Evolutionary conservation across 441 rosid species (phyloP).

Genomic region (Viola pubescens): DNA sequence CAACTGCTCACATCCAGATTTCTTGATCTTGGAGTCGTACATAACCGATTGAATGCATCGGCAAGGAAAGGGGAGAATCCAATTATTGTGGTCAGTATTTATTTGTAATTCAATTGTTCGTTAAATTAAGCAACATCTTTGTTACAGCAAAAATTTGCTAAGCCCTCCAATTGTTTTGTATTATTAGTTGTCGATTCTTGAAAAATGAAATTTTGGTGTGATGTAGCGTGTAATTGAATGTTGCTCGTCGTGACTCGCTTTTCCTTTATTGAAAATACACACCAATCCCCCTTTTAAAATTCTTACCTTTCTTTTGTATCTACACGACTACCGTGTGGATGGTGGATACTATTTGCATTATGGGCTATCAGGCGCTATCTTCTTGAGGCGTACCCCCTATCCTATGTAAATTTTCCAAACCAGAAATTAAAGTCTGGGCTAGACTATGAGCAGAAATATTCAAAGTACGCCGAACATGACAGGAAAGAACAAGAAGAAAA

Average conservation of each 20-base stretch:
- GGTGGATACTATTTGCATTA: too few relatives aligned
- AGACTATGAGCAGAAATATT: too few relatives aligned
- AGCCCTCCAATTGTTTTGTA: constrained; percentile 24
- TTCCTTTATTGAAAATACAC: not conserved
- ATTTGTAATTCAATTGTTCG: constrained; percentile 20
- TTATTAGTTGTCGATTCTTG: constrained; percentile 31
- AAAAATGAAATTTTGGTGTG: constrained; percentile 24
- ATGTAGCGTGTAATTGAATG: not conserved
- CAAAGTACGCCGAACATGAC: too few relatives aligned
- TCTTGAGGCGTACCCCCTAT: too few relatives aligned
- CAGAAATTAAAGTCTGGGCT: too few relatives aligned
- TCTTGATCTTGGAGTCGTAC: constrained; percentile 11
- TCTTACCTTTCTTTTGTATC: too few relatives aligned
- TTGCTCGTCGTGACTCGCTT: too few relatives aligned
- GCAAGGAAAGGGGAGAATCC: constrained; percentile 10
- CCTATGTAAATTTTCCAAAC: too few relatives aligned
- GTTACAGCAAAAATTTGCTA: constrained; percentile 19
- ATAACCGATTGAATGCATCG: not conserved
- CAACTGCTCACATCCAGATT: constrained; percentile 11
- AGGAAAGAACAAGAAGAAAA: too few relatives aligned
- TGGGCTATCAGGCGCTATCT: too few relatives aligned
- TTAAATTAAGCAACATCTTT: constrained; percentile 17
- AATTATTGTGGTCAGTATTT: constrained; percentile 18
- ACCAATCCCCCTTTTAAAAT: too few relatives aligned
- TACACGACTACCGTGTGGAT: too few relatives aligned